Conservation (phyloP, 2,329 filamentous ascomycete species). For the Ascosphaera apis region DNA sequence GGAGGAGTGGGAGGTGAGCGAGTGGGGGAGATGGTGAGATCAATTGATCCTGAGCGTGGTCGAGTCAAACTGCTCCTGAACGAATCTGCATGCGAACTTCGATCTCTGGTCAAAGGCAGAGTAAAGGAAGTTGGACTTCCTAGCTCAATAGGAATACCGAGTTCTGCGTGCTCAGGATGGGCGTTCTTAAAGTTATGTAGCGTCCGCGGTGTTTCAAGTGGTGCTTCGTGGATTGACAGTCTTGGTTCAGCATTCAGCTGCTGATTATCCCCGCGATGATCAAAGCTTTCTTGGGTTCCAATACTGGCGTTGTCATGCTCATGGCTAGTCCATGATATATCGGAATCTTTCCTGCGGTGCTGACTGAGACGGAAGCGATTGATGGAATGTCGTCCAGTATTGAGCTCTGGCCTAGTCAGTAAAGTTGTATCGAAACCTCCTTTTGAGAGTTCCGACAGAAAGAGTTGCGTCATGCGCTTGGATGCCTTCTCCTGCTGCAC, state of each 20-base stretch:
- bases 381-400: not conserved
- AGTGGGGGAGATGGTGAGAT: not conserved
- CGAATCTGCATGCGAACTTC: not conserved
- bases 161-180: not conserved
- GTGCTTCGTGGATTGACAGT: not conserved
- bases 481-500: constrained; percentile 16
- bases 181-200: not conserved
- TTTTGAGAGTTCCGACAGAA: constrained; percentile 25
- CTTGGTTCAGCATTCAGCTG: not conserved
- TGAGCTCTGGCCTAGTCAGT: not conserved
- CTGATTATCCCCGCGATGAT: not conserved
- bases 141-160: not conserved
- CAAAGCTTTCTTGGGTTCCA: not conserved
- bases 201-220: not conserved
- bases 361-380: not conserved
- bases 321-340: not conserved
- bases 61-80: not conserved
- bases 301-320: not conserved
- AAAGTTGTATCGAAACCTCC: constrained; percentile 10
- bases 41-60: not conserved
- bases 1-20: not conserved
- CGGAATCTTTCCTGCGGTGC: not conserved
- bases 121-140: not conserved
- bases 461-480: constrained; percentile 31
- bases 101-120: not conserved